Base-by-base conservation (phyloP, 208 protist species). In the Wallacemonas collosoma region DNA sequence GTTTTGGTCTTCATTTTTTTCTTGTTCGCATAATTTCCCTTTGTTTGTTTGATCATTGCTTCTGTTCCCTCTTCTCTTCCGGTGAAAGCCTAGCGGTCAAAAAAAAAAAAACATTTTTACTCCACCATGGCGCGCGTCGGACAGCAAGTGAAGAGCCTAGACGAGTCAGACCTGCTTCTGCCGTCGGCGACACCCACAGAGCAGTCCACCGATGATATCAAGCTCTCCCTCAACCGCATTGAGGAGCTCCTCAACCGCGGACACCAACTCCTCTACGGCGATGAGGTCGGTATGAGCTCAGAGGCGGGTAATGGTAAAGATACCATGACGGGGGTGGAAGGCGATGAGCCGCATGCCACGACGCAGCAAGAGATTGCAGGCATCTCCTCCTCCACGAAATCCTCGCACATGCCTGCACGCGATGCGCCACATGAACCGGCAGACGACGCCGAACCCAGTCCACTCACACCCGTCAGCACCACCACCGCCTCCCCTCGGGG, bases 151-250 rank as follows among this genome's bases (percentile, higher is more conserved):
- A 62, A 62, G 41, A 65, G 43, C 60, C 39, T 65, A 51, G 60
- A 65, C 14, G 60, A 65, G 60, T 65, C 60, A n/a, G 60, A 65
- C 40, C 60, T 65, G 3, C 40, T 65, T n/a, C 38, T 51, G 41
- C 41, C 41, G 26, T 65, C 60, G 12, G 43, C 60, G 14, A 65
- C 60, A 3, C 60, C 60, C 8, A 65, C 60, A 7, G 66, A 68
- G 44, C 71, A 76, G 57, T 70, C 65, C 47, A 71, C 71, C 26
- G 75, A 81, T 17, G 81, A 86, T 39, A 82, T 89, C 53, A 63
- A 68, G n/a, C 45, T 74, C 41, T 91, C 86, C 8, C 72, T 91
- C 26, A 73, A 82, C 39, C 83, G 81, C 65, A 89, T 91, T 60
- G 83, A 91, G 65, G 58, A 75, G 38, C 60, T 86, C 4, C 77